Evolutionary conservation across 371 early-diverging fungal species (phyloP).

Genomic region (Apophysomyces elegans): DNA sequence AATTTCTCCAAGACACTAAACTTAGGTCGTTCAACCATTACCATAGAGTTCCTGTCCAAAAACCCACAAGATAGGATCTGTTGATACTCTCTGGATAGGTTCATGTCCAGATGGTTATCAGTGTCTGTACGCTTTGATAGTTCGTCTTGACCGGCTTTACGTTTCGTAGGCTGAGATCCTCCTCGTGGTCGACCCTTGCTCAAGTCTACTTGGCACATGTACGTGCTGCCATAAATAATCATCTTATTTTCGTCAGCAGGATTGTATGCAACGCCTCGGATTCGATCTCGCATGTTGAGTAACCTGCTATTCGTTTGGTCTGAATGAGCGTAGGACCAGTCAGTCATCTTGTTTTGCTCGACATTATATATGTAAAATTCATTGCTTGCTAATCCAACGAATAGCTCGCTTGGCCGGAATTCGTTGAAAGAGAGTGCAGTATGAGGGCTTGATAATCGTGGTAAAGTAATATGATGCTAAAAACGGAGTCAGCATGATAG

Average conservation of each 20-base stretch:
- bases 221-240: conserved; percentile 73
- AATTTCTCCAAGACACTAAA: conserved; percentile 76
- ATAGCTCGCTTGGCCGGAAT: conserved; percentile 59
- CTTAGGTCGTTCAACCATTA: conserved; percentile 86
- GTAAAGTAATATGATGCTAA: conserved; percentile 73
- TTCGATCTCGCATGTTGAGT: conserved; percentile 64
- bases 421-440: conserved; percentile 79
- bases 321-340: conserved; percentile 80
- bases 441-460: conserved; percentile 65
- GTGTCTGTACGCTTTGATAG: conserved; percentile 36
- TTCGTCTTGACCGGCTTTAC: conserved; percentile 41
- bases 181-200: conserved; percentile 41
- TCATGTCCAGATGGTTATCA: conserved; percentile 39
- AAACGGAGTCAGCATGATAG: conserved; percentile 2
- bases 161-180: conserved; percentile 12
- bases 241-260: conserved; percentile 66
- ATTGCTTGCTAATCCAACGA: conserved; percentile 71
- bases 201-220: conserved; percentile 77
- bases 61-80: conserved; percentile 80
- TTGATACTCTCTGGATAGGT: conserved; percentile 77
- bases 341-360: conserved; percentile 66
- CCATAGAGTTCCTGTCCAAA: conserved; percentile 71
- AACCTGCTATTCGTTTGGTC: conserved; percentile 54
- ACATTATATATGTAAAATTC: conserved; percentile 83
- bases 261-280: conserved; percentile 75